Evolutionary conservation across 441 rosid genomes (phyloP).

Genomic region (Euphorbia corollata): DNA sequence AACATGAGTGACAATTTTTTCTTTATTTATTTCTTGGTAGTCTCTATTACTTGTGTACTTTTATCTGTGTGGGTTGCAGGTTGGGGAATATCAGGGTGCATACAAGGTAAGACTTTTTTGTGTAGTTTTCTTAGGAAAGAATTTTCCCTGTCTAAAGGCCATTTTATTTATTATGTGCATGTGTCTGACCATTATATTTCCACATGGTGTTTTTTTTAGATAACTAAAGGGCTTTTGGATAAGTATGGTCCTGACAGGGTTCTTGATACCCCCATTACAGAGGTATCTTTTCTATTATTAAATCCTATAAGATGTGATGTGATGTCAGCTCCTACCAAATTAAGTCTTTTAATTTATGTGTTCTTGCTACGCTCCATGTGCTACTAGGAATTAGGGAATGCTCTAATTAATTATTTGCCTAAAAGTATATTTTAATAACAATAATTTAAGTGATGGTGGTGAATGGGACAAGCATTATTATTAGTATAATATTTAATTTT

Average conservation of each 20-base stretch:
- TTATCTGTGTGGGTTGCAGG: conserved; percentile 39
- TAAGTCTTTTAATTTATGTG: no score
- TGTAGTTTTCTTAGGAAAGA: neutral
- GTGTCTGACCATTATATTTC: conserved; percentile 1
- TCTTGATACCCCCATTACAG: conserved; percentile 90
- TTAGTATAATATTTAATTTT: conserved; percentile 41
- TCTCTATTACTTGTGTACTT: neutral
- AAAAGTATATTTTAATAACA: no score
- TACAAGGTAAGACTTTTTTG: conserved; percentile 64
- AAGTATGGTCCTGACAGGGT: conserved; percentile 96
- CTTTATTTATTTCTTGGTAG: neutral
- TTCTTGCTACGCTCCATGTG: no score
- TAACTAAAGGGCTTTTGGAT: conserved; percentile 82
- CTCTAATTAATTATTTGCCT: no score
- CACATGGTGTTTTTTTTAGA: conserved; percentile 31
- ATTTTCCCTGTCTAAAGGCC: neutral
- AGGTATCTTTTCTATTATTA: conserved; percentile 57
- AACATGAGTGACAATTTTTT: neutral
- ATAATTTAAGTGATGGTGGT: conserved; percentile 65
- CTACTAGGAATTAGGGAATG: no score
- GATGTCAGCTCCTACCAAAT: no score
- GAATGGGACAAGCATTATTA: conserved; percentile 42
- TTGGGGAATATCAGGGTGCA: conserved; percentile 95
- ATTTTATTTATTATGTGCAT: neutral
- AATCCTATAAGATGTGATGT: no score